These are phyloP conservation scores for Mucor circinelloides DNA, from an alignment of 371 early-diverging fungal species.

Conservation along the genomic window DNA sequence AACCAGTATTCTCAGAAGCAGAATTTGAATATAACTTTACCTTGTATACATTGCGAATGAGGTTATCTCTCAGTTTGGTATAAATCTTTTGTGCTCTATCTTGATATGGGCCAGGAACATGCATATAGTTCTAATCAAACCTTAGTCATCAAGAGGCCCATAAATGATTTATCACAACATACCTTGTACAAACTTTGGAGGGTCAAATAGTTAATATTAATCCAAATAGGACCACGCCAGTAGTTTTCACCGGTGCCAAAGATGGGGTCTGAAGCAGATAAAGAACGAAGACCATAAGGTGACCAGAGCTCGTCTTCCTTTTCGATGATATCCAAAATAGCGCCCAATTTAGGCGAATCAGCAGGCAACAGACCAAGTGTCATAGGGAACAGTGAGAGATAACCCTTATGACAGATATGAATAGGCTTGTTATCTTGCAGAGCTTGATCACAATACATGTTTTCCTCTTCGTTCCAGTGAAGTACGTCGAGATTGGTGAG, in stretches of 20 bases:
- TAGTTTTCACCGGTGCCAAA: slow-evolving; percentile 89
- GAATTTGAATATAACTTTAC: slow-evolving; percentile 34
- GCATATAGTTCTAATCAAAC: slow-evolving; percentile 63
- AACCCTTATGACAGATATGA: slow-evolving; percentile 87
- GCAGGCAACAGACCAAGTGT: slow-evolving; percentile 74
- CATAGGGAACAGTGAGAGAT: slow-evolving; percentile 83
- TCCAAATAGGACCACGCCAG: slow-evolving; percentile 97
- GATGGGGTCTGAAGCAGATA: slow-evolving; percentile 74
- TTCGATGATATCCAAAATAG: slow-evolving; percentile 75
- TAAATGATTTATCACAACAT: slow-evolving; percentile 5
- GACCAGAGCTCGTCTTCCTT: slow-evolving; percentile 84
- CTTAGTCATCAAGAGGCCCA: neutral
- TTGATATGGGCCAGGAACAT: slow-evolving; percentile 70
- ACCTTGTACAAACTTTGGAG: slow-evolving; percentile 74
- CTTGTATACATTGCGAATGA: slow-evolving; percentile 77
- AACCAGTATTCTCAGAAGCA: no score
- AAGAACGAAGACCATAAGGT: slow-evolving; percentile 77
- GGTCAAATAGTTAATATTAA: slow-evolving; percentile 90
- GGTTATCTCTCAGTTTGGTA: slow-evolving; percentile 70
- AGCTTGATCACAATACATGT: slow-evolving; percentile 82
- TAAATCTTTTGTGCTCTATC: slow-evolving; percentile 74
- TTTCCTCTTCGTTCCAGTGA: slow-evolving; percentile 80
- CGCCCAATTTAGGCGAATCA: slow-evolving; percentile 69
- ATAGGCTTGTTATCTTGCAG: slow-evolving; percentile 52
- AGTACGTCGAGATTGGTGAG: slow-evolving; percentile 51